These are phyloP conservation scores for Magnolia sinica DNA, from an alignment of 164 flowering plant genomes.

Conservation along the genomic window DNA sequence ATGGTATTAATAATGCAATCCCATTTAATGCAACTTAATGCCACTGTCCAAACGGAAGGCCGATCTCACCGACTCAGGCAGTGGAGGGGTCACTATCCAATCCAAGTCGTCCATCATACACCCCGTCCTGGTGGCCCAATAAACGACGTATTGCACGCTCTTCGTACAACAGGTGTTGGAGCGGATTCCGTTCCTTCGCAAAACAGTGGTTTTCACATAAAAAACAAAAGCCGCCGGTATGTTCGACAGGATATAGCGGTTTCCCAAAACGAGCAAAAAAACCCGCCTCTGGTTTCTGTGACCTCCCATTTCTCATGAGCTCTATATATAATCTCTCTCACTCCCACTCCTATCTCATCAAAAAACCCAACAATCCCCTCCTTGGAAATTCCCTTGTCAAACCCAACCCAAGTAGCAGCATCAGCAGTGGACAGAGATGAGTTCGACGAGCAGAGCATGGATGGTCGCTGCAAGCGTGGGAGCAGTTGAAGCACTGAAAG, in stretches of 20 bases:
- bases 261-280: background rate
- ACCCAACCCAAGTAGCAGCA: no score
- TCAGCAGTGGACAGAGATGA: background rate
- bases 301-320: background rate
- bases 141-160: background rate
- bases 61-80: no score
- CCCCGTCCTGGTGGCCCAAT: no score
- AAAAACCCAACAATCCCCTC: no score
- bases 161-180: background rate
- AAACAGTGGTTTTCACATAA: no score
- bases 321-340: background rate
- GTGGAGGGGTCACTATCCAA: no score
- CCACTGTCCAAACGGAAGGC: no score
- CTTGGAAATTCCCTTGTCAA: background rate
- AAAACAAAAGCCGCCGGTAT: background rate
- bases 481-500: background rate
- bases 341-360: background rate
- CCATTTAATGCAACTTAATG: no score
- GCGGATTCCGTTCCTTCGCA: no score
- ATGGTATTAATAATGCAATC: no score
- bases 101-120: no score
- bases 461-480: conserved; percentile 2
- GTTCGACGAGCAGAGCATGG: conserved; percentile 21
- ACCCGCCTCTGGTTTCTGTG: background rate
- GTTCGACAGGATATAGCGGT: background rate